Conservation (phyloP, 371 early-diverging fungal species). For the Mucor indicus region DNA sequence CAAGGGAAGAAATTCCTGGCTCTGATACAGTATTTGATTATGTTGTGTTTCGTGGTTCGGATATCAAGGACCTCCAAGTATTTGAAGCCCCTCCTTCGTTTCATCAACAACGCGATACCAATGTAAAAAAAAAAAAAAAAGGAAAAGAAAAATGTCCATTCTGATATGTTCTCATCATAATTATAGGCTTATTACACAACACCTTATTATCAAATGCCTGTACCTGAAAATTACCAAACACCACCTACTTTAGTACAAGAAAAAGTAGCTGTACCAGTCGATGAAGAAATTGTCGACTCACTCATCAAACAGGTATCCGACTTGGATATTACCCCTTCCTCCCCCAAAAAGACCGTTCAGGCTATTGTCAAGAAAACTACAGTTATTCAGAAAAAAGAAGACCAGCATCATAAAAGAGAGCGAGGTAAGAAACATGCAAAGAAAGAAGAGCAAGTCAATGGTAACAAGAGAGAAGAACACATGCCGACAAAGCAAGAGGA, state of each 20-base stretch:
- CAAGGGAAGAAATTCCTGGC: constrained; percentile 78
- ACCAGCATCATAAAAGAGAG: too few relatives aligned
- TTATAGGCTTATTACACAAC: too few relatives aligned
- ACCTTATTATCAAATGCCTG: background rate
- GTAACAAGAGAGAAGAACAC: background rate
- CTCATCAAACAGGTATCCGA: constrained; percentile 2
- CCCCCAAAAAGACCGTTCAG: too few relatives aligned
- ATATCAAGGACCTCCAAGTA: constrained; percentile 90
- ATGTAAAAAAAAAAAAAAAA: too few relatives aligned
- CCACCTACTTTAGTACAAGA: background rate
- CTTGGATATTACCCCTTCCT: background rate
- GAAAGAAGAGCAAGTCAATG: background rate
- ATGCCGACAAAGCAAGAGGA: too few relatives aligned
- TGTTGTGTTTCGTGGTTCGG: constrained; percentile 90
- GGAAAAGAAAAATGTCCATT: too few relatives aligned
- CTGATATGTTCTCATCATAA: too few relatives aligned
- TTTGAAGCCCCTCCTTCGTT: constrained; percentile 60
- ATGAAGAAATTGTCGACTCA: background rate
- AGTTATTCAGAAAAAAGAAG: too few relatives aligned
- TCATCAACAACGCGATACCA: background rate
- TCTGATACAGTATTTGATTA: constrained; percentile 82
- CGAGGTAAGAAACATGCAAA: too few relatives aligned
- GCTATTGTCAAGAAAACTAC: too few relatives aligned
- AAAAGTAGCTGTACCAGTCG: background rate
- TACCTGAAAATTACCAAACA: constrained; percentile 3